Base-by-base conservation (phyloP, 2,329 filamentous ascomycete genomes). In the Colletotrichum tropicicola region DNA sequence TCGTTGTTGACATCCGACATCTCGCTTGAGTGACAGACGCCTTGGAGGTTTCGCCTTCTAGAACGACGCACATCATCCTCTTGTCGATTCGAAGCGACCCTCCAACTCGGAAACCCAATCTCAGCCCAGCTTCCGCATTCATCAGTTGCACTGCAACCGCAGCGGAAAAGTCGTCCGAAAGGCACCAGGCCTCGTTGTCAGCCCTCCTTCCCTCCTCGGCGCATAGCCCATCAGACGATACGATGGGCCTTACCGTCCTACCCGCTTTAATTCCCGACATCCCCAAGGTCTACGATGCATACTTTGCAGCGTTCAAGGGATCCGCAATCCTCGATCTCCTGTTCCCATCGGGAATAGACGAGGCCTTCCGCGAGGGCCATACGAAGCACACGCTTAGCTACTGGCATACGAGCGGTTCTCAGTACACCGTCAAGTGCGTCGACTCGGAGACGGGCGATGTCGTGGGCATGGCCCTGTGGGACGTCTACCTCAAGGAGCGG, bases 341-440 rank as follows among this genome's bases (percentile, higher is more conserved):
- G n/a, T 83, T 82, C 62, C 78, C 82, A 0, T 67, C 59, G 15
- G 73, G 74, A 30, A 67, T 73, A 54, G 71, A 75, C 35, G 73
- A 76, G 3, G 74, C 76, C 30, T 82, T 82, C 70, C 78, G 81
- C 39, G 75, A 79, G 55, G 75, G 71, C 6, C 82, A 84, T 65
- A 74, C 80, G 37, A 72, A 73, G 7, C 79, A 77, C 27, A 82
- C 79, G 3, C 68, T 80, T 13, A 73, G 70, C n/a, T 80, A 74
- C 69, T 78, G 77, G 75, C 74, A 80, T 58, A 76, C 70, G 17
- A 77, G 72, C 57, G 71, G 73, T 12, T 72, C 72, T 8, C 82
- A 83, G 62, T 81, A 83, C 70, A 84, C 81, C 9, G 72, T 80
- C 65, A 85, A 85, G 71, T 82, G 78, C 49, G 73, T 84, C 25